Conservation (phyloP, 129 eudicot species). For the Apium graveolens region DNA sequence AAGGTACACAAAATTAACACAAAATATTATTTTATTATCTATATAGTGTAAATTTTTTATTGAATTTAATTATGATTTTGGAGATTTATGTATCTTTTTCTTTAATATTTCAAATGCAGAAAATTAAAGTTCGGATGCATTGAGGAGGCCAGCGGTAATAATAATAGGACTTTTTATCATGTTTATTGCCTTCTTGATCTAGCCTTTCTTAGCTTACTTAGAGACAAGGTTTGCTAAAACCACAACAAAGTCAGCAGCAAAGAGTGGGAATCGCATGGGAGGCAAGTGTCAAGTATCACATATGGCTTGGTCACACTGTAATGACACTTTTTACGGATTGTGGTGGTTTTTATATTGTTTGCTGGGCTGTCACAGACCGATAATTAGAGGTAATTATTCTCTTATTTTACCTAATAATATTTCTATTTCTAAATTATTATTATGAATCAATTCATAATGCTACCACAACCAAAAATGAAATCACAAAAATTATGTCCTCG, state of each 20-base stretch:
- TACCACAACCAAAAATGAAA: too few species aligned
- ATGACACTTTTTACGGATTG: conserved; percentile 66
- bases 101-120: not conserved
- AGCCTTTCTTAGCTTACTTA: not conserved
- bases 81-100: not conserved
- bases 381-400: conserved; percentile 40
- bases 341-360: conserved; percentile 54
- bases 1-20: too few species aligned
- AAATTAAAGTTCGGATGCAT: not conserved
- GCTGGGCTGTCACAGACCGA: conserved; percentile 49
- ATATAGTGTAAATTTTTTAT: not conserved
- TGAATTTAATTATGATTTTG: not conserved
- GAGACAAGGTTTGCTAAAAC: not conserved
- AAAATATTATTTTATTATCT: not conserved
- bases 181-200: not conserved
- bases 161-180: not conserved
- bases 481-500: too few species aligned
- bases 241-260: not conserved
- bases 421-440: too few species aligned
- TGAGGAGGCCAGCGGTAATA: not conserved
- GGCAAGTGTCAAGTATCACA: conserved; percentile 65
- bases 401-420: too few species aligned
- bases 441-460: too few species aligned
- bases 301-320: conserved; percentile 11
- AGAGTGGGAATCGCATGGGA: conserved; percentile 33